Conservation (phyloP, 2,329 filamentous ascomycete species). For the Venturia carpophila region DNA sequence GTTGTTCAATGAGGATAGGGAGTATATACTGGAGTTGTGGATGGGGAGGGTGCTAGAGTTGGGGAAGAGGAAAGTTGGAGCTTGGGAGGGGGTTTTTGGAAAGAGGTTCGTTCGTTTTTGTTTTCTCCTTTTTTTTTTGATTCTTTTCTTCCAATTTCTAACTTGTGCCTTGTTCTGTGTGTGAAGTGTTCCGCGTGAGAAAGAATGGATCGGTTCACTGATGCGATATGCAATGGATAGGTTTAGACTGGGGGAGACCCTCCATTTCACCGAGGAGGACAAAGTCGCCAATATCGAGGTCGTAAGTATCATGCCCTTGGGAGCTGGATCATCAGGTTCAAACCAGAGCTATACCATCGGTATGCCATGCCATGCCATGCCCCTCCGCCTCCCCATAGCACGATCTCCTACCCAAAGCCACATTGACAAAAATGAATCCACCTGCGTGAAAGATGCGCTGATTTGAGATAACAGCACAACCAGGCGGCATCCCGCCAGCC, state of each 20-base stretch:
- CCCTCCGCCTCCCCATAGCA: background rate
- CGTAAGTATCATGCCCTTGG: background rate
- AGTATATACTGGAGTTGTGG: background rate
- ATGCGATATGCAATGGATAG: background rate
- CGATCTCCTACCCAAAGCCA: no score
- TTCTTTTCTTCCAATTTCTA: background rate
- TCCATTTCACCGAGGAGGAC: background rate
- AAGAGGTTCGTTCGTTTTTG: background rate
- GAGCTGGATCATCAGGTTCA: background rate
- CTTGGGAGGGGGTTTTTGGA: constrained; percentile 3
- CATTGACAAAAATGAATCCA: no score
- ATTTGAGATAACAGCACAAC: background rate
- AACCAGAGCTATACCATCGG: constrained; percentile 5
- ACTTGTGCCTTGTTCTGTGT: no score
- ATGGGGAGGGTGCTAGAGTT: background rate
- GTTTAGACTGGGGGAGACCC: background rate
- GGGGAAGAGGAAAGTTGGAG: background rate
- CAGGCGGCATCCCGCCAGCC: background rate
- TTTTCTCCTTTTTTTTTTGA: background rate
- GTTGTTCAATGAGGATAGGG: constrained; percentile 5
- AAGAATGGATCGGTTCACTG: background rate
- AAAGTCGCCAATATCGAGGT: background rate
- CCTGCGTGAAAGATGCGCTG: background rate
- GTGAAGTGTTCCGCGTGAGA: no score
- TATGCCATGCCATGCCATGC: background rate